These are phyloP conservation scores for Cyberlindnera suaveolens DNA, from an alignment of 805 yeast genomes.

Conservation along the genomic window DNA sequence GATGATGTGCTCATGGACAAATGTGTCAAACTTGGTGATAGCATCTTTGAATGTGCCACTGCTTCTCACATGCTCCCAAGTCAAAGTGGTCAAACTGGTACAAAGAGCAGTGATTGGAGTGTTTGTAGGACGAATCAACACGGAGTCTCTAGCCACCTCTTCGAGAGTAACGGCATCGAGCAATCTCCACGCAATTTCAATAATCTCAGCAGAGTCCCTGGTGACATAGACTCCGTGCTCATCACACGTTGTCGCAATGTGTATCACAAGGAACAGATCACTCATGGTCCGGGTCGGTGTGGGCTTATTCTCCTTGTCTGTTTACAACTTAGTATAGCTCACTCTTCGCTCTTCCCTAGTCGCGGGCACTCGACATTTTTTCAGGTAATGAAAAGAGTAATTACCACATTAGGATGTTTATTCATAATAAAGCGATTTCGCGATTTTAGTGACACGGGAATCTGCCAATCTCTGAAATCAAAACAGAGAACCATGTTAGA, in stretches of 20 bases:
- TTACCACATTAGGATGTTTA: neutral
- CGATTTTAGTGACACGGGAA: neutral
- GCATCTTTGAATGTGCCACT: conserved; percentile 62
- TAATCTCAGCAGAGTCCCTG: conserved; percentile 62
- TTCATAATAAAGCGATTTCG: neutral
- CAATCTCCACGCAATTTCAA: conserved; percentile 62
- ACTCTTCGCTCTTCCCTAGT: neutral
- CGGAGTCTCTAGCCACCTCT: conserved; percentile 35
- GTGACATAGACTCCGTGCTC: conserved; percentile 52
- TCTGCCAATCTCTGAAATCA: conserved; percentile 7
- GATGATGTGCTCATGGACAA: conserved; percentile 38
- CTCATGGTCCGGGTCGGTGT: conserved; percentile 9
- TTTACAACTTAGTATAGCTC: neutral
- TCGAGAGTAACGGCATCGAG: conserved; percentile 48
- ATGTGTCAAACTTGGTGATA: conserved; percentile 45
- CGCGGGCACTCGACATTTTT: neutral
- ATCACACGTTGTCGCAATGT: conserved; percentile 61
- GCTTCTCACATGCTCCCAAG: conserved; percentile 55
- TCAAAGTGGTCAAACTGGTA: conserved; percentile 43
- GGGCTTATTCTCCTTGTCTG: neutral
- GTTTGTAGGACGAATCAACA: conserved; percentile 52
- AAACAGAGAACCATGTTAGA: conserved; percentile 6
- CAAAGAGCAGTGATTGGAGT: conserved; percentile 60
- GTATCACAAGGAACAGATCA: conserved; percentile 55
- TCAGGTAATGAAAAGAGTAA: neutral